Evolutionary conservation across 2,329 filamentous ascomycete genomes (phyloP).

Genomic region (Paraphoma chrysanthemicola): DNA sequence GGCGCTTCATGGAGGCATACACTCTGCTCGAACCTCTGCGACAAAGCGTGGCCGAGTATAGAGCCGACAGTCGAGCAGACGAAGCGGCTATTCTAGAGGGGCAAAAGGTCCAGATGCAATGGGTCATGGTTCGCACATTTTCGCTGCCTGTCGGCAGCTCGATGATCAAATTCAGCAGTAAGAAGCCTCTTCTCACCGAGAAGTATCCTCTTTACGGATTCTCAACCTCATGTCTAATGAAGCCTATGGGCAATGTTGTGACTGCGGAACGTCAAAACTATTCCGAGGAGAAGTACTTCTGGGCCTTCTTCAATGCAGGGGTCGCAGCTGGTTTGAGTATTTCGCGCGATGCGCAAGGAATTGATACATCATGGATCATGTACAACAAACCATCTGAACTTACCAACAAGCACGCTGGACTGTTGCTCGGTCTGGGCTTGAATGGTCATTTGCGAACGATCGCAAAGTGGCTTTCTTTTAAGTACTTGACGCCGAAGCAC

Average conservation of each 20-base stretch:
- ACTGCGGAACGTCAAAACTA: constrained; percentile 89
- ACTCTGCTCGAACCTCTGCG: constrained; percentile 85
- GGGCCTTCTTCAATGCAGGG: constrained; percentile 98
- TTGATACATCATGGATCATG: constrained; percentile 98
- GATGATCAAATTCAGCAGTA: constrained; percentile 85
- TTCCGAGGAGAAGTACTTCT: constrained; percentile 95
- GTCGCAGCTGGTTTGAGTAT: constrained; percentile 93
- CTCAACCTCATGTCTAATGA: constrained; percentile 89
- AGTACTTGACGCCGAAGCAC: constrained; percentile 98
- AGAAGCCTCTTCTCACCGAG: constrained; percentile 88
- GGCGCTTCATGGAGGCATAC: constrained; percentile 85
- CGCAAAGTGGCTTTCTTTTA: constrained; percentile 98
- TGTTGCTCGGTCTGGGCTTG: constrained; percentile 86
- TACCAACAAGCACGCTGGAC: constrained; percentile 95
- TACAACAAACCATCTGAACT: constrained; percentile 96
- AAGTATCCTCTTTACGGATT: constrained; percentile 90
- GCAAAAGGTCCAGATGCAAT: constrained; percentile 88
- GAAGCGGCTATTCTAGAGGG: constrained; percentile 89
- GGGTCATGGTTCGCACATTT: constrained; percentile 84
- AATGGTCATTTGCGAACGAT: constrained; percentile 94
- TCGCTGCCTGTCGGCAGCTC: constrained; percentile 88
- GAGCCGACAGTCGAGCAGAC: constrained; percentile 76
- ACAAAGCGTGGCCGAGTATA: constrained; percentile 78
- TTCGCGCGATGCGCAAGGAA: constrained; percentile 86
- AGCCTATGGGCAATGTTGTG: constrained; percentile 88